Evolutionary conservation across 108 stramenopile genomes (phyloP).

Genomic region (Nannochloropsis oceanica): DNA sequence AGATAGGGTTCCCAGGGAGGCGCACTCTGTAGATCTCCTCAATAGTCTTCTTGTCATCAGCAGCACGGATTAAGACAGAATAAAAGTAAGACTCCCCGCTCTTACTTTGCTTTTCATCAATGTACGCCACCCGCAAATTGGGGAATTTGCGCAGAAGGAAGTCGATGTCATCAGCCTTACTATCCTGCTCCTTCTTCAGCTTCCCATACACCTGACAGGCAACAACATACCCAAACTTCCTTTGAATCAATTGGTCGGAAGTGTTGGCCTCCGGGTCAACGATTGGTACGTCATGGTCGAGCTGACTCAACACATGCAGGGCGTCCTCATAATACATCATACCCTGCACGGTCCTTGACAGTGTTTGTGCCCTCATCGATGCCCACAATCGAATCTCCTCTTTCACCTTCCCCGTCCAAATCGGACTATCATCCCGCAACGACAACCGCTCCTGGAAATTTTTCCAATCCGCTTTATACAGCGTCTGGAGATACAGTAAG

Average conservation of each 20-base stretch:
- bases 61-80: slow-evolving; percentile 78
- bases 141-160: slow-evolving; percentile 73
- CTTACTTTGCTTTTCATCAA: slow-evolving; percentile 46
- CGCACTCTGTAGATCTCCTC: slow-evolving; percentile 83
- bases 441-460: slow-evolving; percentile 77
- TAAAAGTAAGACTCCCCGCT: slow-evolving; percentile 63
- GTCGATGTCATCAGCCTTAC: slow-evolving; percentile 93
- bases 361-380: slow-evolving; percentile 84
- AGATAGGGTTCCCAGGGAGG: slow-evolving; percentile 85
- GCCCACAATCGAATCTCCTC: slow-evolving; percentile 87
- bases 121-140: slow-evolving; percentile 87
- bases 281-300: slow-evolving; percentile 51
- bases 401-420: slow-evolving; percentile 69
- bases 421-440: slow-evolving; percentile 61
- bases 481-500: slow-evolving; percentile 81
- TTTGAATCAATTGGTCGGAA: slow-evolving; percentile 62
- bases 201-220: slow-evolving; percentile 89
- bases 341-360: slow-evolving; percentile 82
- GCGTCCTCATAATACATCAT: slow-evolving; percentile 99
- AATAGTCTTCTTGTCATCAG: slow-evolving; percentile 52
- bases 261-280: slow-evolving; percentile 11
- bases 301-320: slow-evolving; percentile 70
- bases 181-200: slow-evolving; percentile 82
- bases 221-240: slow-evolving; percentile 94
- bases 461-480: slow-evolving; percentile 83